Evolutionary conservation across 352 stramenopile species (phyloP), one percentile per base, ranked within the genome.

Genomic region (Pythium rishiriense): DNA sequence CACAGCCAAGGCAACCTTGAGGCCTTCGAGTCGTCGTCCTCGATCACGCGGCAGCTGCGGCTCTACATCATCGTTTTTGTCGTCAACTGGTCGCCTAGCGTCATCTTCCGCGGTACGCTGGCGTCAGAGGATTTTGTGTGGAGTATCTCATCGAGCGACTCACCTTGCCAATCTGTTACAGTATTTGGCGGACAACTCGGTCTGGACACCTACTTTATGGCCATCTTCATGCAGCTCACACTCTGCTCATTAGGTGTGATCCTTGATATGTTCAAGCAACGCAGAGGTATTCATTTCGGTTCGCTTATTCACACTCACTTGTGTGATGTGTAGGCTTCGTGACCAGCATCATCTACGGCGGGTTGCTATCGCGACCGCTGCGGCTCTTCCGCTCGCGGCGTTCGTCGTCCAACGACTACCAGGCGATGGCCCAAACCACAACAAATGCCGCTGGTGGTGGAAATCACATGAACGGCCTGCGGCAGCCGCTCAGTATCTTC

Each of bases 31-130:
- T 90, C 83, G 15, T 88, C 75, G 55, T 71, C 73, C 33, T 58
- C 73, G 19, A 90, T 92, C 58, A 84, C 76, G 26, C 75, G 68
- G 43, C 83, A 86, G 65, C 67, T 93, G 19, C 71, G 81, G 4
- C 76, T 91, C 45, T 93, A 93, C 68, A 89, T 90, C 49, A 65
- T 84, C 22, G 66, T 75, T 0, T 93, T 93, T 65, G 74, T 88
- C 14, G 61, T 91, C 52, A 80, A 87, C 31, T 91, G 84, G 81
- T 72, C 78, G 6, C 84, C 84, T 4, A 85, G 78, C 26, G 75
- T 74, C 3, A 49, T 88, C 53, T 92, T 87, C 52, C 75, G 83
- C 58, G 68, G 82, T 91, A 43, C 63, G 78, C 79, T 46, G 3
- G n/a, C 24, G 39, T 14, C 22, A 33, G 31, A 6, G 11, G 31